Evolutionary conservation across 805 yeast genomes (phyloP), one percentile per base, ranked within the genome.

Genomic region (Metschnikowia vanudenii): DNA sequence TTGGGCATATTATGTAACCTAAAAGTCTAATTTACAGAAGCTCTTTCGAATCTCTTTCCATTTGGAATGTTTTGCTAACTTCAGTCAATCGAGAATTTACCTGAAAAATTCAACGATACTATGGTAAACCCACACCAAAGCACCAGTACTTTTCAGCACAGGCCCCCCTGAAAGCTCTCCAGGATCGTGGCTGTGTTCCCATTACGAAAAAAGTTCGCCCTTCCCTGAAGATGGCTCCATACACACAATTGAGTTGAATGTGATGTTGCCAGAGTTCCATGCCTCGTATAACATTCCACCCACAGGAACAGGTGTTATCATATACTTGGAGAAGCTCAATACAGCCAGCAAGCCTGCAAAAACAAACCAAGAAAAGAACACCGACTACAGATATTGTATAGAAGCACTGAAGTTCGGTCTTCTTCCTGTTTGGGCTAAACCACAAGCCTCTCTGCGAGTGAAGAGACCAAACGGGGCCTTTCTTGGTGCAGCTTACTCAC

Each of bases 381-480:
- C 38, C 17, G 49, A 46, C 12, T 28, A 41, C 20, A 45, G 49
- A 13, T 71, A 63, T 42, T 43, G 55, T 0, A 47, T 69, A 22
- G 76, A 78, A 46, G 73, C 75, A 37, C 87, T 88, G 94, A 77
- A 75, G 39, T 90, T 96, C 87, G 94, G 96, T 0, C 65, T 89
- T 31, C 74, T 87, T 1, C 96, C 96, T 0, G 57, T 62, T 8
- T 85, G 89, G 88, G 73, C 70, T n/a, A 67, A 66, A 39, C 75
- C 80, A 1, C 69, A 68, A 34, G 70, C 71, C 18, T 53, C 64
- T 3, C 58, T 63, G 14, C 57, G 65, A 0, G 64, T 58, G 3
- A 54, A 51, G 13, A 42, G 49, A n/a, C 55, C 50, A 3, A 48
- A 48, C 6, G 45, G 45, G 2, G 20, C 36, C 8, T 19, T 8